These are phyloP conservation scores for Solanum sitiens DNA, from an alignment of 257 asterid genomes.

Conservation along the genomic window DNA sequence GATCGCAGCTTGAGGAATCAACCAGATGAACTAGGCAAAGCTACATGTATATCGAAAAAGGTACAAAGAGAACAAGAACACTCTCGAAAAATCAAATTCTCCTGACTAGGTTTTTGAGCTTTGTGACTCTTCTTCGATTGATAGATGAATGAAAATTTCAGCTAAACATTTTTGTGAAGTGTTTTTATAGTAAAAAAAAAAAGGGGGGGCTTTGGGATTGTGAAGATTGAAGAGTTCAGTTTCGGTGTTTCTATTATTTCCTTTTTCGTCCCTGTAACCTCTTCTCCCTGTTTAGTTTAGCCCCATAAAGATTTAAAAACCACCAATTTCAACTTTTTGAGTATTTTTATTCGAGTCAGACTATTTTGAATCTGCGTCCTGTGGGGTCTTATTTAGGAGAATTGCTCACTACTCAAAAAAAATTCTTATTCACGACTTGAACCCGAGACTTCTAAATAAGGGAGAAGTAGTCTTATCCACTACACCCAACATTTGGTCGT, in stretches of 20 bases:
- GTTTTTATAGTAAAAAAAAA: neutral
- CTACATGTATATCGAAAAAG: neutral
- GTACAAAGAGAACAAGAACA: neutral
- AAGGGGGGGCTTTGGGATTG: neutral
- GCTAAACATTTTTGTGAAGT: neutral
- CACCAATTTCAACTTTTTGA: neutral
- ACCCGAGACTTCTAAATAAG: neutral
- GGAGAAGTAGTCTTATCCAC: neutral
- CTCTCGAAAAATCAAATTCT: neutral
- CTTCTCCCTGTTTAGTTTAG: neutral
- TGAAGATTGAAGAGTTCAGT: neutral
- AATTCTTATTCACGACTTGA: too few species aligned
- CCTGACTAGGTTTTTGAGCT: neutral
- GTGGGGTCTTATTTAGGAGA: neutral
- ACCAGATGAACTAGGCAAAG: neutral
- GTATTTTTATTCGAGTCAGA: neutral
- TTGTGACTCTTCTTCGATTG: neutral
- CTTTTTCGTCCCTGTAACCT: neutral
- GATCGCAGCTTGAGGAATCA: neutral
- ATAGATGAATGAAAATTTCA: neutral
- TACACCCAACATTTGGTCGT: neutral
- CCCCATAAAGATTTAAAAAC: neutral
- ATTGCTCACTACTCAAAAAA: neutral
- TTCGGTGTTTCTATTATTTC: neutral
- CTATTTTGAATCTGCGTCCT: too few species aligned